Conservation (phyloP, 129 eudicot species). For the Helianthus tuberosus region DNA sequence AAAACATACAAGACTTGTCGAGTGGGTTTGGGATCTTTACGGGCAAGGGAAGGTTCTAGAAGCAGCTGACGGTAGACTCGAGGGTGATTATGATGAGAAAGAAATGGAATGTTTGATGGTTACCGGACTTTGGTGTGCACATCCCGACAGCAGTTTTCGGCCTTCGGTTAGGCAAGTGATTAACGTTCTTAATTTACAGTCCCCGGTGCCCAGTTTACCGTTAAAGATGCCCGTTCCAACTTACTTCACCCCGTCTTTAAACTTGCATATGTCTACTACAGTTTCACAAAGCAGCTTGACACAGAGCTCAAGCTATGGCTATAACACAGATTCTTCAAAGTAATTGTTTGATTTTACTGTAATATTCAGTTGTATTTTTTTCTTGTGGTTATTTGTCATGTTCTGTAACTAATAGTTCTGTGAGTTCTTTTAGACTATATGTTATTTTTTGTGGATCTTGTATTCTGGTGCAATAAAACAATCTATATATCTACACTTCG, state of each 20-base stretch:
- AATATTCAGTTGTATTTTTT: background rate
- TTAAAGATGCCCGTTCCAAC: slow-evolving; percentile 40
- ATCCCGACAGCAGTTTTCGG: slow-evolving; percentile 41
- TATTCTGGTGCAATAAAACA: background rate
- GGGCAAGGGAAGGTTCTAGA: slow-evolving; percentile 39
- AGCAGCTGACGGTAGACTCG: slow-evolving; percentile 42
- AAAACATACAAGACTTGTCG: slow-evolving; percentile 26
- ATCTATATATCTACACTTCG: no score
- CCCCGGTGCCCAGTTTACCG: slow-evolving; percentile 37
- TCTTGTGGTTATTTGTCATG: slow-evolving; percentile 13
- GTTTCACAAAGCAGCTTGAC: slow-evolving; percentile 23
- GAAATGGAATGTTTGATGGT: slow-evolving; percentile 52
- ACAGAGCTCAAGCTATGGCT: slow-evolving; percentile 33
- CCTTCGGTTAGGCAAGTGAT: slow-evolving; percentile 51
- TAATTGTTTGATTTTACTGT: slow-evolving; percentile 13
- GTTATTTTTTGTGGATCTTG: background rate
- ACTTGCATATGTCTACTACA: background rate
- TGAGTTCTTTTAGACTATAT: slow-evolving; percentile 5
- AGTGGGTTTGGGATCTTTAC: slow-evolving; percentile 51
- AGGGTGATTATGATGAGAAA: slow-evolving; percentile 25
- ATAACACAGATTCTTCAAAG: slow-evolving; percentile 32
- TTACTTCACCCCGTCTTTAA: slow-evolving; percentile 30
- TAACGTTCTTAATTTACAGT: slow-evolving; percentile 44
- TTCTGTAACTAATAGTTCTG: background rate
- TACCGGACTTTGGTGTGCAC: slow-evolving; percentile 57